phyloP scores from a whole-genome alignment of 345 rosid species.

The Arabidopsis thaliana region TAIR10.1 NC_003075.7:13941001-13941500 shows the following conservation, averaged over 20 bases:
- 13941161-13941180: slow-evolving; percentile 43
- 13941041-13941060: slow-evolving; percentile 48
- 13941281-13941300: slow-evolving; percentile 54
- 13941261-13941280: slow-evolving; percentile 52
- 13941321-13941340: slow-evolving; percentile 39
- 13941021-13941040: slow-evolving; percentile 47
- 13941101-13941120: background rate
- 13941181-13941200: slow-evolving; percentile 51
- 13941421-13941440: slow-evolving; percentile 60
- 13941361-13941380: slow-evolving; percentile 1
- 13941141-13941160: slow-evolving; percentile 42
- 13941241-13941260: slow-evolving; percentile 50
- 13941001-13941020: slow-evolving; percentile 57
- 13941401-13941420: slow-evolving; percentile 62
- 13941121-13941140: slow-evolving; percentile 26
- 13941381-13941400: background rate
- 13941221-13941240: slow-evolving; percentile 51
- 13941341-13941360: background rate
- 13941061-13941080: slow-evolving; percentile 3
- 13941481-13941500: slow-evolving; percentile 68
- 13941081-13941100: background rate
- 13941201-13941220: slow-evolving; percentile 47
- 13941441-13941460: slow-evolving; percentile 68
- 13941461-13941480: slow-evolving; percentile 68
- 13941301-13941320: slow-evolving; percentile 48